Conservation (phyloP, 371 early-diverging fungal species). For the Dichotomocladium elegans region DNA sequence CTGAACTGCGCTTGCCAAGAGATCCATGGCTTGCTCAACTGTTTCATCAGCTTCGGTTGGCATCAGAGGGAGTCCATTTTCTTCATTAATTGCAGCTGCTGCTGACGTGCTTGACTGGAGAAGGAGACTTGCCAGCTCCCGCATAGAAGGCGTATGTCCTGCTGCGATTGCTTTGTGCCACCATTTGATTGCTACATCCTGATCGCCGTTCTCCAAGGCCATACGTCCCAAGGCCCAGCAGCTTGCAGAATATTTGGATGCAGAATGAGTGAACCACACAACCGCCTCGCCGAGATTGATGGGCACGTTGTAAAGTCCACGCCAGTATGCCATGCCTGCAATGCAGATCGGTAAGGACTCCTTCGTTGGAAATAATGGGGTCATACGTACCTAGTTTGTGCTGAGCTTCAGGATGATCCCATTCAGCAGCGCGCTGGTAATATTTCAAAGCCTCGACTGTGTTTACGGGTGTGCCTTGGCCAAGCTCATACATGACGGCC, state of each 20-base stretch:
- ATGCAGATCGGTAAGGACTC: background rate
- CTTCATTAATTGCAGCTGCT: background rate
- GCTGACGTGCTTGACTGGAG: slow-evolving; percentile 1
- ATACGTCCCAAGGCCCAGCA: slow-evolving; percentile 38
- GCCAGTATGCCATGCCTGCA: slow-evolving; percentile 24
- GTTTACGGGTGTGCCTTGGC: slow-evolving; percentile 2
- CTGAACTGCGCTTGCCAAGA: slow-evolving; percentile 19
- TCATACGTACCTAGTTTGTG: slow-evolving; percentile 31
- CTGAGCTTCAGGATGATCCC: slow-evolving; percentile 27
- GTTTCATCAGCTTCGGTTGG: no score
- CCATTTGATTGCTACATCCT: slow-evolving; percentile 35
- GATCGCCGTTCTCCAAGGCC: slow-evolving; percentile 25
- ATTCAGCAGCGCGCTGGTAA: slow-evolving; percentile 36
- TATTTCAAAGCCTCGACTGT: slow-evolving; percentile 33
- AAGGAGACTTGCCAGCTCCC: slow-evolving; percentile 16
- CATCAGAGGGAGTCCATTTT: background rate
- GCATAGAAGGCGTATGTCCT: slow-evolving; percentile 33
- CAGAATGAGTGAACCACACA: slow-evolving; percentile 30
- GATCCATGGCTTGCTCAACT: slow-evolving; percentile 10
- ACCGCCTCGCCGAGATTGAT: slow-evolving; percentile 26
- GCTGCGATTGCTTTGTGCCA: slow-evolving; percentile 33
- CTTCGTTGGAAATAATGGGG: background rate
- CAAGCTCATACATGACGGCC: slow-evolving; percentile 28
- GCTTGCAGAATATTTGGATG: slow-evolving; percentile 26
- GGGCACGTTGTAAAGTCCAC: slow-evolving; percentile 21